Evolutionary conservation across 495 filamentous ascomycete species (phyloP).

Genomic region (Penicillium steckii): DNA sequence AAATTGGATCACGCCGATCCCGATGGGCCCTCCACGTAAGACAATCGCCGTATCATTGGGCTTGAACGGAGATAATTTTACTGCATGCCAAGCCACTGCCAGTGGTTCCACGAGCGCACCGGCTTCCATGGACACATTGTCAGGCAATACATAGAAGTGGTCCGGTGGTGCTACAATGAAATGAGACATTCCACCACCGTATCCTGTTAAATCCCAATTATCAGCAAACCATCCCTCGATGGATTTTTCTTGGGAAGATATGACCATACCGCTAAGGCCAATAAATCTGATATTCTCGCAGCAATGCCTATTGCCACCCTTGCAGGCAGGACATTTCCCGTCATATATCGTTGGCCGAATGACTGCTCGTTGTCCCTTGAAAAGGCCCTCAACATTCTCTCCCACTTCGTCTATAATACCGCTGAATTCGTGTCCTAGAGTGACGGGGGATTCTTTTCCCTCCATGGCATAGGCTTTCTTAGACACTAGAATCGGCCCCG

Average conservation of each 20-base stretch:
- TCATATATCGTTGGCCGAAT: constrained; percentile 64
- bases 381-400: constrained; percentile 45
- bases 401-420: constrained; percentile 60
- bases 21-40: constrained; percentile 60
- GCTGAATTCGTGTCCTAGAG: constrained; percentile 61
- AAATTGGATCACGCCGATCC: constrained; percentile 54
- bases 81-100: constrained; percentile 62
- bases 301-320: constrained; percentile 51
- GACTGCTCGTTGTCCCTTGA: constrained; percentile 50
- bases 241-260: no score
- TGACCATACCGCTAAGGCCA: constrained; percentile 48
- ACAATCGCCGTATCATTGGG: constrained; percentile 45
- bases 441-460: constrained; percentile 48
- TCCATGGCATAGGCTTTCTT: constrained; percentile 54
- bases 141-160: constrained; percentile 25
- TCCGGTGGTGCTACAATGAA: constrained; percentile 24
- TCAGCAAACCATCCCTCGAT: no score
- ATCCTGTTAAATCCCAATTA: no score
- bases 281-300: constrained; percentile 62
- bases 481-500: constrained; percentile 55
- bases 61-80: constrained; percentile 50
- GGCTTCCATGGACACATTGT: constrained; percentile 14
- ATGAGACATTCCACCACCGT: constrained; percentile 29
- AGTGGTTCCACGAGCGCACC: constrained; percentile 58
- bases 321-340: constrained; percentile 52